These are phyloP conservation scores for Botrytis deweyae DNA, from an alignment of 2,329 filamentous ascomycete species.

Conservation along the genomic window DNA sequence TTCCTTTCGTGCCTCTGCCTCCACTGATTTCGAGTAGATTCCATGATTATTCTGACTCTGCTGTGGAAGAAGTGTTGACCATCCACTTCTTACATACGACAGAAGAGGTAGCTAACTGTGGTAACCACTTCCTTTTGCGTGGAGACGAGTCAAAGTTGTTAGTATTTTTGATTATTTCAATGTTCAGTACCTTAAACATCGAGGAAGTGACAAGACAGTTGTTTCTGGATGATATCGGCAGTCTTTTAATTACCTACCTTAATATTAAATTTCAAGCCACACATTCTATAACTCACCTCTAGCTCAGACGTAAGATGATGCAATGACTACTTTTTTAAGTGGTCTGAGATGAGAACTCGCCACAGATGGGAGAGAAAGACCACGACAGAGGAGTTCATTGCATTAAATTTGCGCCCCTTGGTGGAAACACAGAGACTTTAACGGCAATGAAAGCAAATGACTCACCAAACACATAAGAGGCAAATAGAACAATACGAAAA, in stretches of 20 bases:
- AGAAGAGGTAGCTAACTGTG: too few relatives aligned
- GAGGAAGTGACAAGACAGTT: not conserved
- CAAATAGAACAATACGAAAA: too few relatives aligned
- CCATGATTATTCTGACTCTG: not conserved
- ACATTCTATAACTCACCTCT: too few relatives aligned
- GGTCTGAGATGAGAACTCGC: not conserved
- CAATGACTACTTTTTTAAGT: not conserved
- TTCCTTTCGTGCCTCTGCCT: not conserved
- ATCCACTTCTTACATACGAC: too few relatives aligned
- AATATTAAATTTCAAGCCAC: too few relatives aligned
- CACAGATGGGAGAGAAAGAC: not conserved
- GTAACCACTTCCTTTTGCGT: not conserved
- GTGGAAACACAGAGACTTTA: too few relatives aligned
- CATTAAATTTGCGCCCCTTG: too few relatives aligned
- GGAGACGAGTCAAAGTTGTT: not conserved
- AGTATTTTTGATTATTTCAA: too few relatives aligned
- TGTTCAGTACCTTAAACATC: too few relatives aligned
- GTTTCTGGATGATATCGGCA: not conserved
- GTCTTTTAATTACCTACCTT: too few relatives aligned
- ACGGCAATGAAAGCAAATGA: not conserved
- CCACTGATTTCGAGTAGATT: not conserved
- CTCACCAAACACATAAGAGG: not conserved
- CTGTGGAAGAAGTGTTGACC: not conserved
- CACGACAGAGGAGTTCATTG: too few relatives aligned
- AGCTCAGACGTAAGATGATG: not conserved